Conservation (phyloP, 179 eudicot species). For the Corrigiola litoralis region DNA sequence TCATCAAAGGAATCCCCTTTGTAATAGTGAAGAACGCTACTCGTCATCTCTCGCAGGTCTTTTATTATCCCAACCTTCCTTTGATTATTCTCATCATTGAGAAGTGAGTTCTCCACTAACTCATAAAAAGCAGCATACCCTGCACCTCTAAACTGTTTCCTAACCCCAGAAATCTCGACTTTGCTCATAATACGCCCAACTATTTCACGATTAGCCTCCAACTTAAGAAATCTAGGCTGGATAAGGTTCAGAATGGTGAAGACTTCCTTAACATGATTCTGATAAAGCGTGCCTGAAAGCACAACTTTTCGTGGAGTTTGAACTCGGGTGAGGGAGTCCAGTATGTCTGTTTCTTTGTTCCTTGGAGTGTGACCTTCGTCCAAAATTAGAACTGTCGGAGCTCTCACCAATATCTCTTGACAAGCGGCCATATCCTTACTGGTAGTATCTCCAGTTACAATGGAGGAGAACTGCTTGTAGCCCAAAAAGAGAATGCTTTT, state of each 20-base stretch:
- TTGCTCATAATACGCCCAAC: conserved; percentile 42
- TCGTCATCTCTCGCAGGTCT: conserved; percentile 75
- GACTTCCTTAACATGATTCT: conserved; percentile 76
- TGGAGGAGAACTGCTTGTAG: conserved; percentile 64
- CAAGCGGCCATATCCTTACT: conserved; percentile 39
- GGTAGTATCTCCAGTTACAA: conserved; percentile 39
- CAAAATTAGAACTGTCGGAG: conserved; percentile 59
- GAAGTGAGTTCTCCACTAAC: conserved; percentile 43
- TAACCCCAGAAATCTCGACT: conserved; percentile 29
- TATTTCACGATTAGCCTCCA: conserved; percentile 39
- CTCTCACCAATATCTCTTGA: conserved; percentile 46
- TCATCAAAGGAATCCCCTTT: conserved; percentile 73
- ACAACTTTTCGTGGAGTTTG: conserved; percentile 74
- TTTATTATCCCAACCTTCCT: conserved; percentile 41
- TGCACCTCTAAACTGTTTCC: conserved; percentile 27
- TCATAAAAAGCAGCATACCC: conserved; percentile 45
- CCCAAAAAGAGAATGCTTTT: conserved; percentile 72
- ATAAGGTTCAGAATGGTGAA: conserved; percentile 76
- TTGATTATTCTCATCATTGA: conserved; percentile 37
- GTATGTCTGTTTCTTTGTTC: conserved; percentile 55
- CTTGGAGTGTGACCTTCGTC: conserved; percentile 92
- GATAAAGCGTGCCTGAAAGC: conserved; percentile 76
- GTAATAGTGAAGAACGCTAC: conserved; percentile 67
- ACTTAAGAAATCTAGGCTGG: conserved; percentile 59
- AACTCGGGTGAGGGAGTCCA: conserved; percentile 53